Evolutionary conservation across 1,284 basidiomycete species (phyloP), one percentile per base, ranked within the genome.

Genomic region (Salmacisia buchloeana): DNA sequence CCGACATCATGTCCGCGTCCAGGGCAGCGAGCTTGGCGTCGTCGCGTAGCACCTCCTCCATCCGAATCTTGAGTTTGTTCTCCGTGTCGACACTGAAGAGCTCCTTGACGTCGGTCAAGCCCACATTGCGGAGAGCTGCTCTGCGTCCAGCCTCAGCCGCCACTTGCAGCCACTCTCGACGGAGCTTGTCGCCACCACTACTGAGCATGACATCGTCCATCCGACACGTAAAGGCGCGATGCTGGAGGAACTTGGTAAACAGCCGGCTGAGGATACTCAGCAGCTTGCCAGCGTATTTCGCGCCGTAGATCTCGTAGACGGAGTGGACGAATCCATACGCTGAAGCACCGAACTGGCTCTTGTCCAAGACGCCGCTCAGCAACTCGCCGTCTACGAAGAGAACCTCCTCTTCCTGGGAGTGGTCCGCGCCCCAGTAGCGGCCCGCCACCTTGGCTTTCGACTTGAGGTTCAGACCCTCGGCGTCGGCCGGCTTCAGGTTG

Each of bases 121-220:
- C 84, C 41, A 85, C 84, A 63, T 82, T 85, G 64, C 81, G 81
- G 76, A 94, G 88, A 13, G 96, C 92, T 13, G 90, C 91, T 68
- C 89, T 86, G 21, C 89, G 89, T 10, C 94, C 96, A 46, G 90
- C 85, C 63, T 86, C 85, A 64, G 85, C 83, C 18, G 87, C 90
- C 21, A 85, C 83, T 43, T 85, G 83, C 15, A 98, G 82, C 56
- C 97, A 85, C 58, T 87, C 83, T 61, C 85, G 83, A 65, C 96
- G 85, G 63, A 83, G 84, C 35, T 81, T 80, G 80, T 98, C 89
- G 33, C 93, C 94, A 65, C 88, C 86, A 0, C 85, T 84, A 25
- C 92, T 97, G 41, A 99, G 84, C 60, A 91, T 87, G 58, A 99
- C 84, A 82, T 99, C 96, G 82, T 99, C 96, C 92, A 98, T 97